These are phyloP conservation scores for Stemphylium vesicarium DNA, from an alignment of 2,329 filamentous ascomycete species.

Conservation along the genomic window DNA sequence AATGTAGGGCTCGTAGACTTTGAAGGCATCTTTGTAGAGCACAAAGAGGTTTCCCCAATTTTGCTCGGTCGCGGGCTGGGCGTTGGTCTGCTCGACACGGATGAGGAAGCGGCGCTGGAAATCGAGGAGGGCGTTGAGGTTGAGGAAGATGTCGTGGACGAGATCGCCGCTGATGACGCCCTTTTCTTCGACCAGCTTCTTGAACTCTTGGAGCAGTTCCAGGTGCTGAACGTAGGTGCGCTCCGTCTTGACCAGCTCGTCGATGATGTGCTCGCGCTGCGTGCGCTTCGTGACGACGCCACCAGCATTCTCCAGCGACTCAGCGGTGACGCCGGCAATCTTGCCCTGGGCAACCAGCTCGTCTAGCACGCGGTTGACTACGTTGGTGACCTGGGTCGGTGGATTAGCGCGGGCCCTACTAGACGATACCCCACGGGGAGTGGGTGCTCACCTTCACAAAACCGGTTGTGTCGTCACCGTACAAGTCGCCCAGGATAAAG, in stretches of 20 bases:
- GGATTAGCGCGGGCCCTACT: not conserved
- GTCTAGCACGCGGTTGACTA: constrained; percentile 91
- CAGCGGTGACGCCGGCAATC: constrained; percentile 55
- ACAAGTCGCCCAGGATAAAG: constrained; percentile 90
- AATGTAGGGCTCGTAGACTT: constrained; percentile 95
- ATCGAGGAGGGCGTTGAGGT: constrained; percentile 92
- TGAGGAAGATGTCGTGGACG: constrained; percentile 94
- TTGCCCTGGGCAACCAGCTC: constrained; percentile 79
- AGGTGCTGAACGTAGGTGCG: constrained; percentile 97
- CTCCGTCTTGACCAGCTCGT: constrained; percentile 92
- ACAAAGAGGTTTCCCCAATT: constrained; percentile 96
- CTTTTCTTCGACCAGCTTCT: constrained; percentile 86
- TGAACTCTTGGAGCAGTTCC: constrained; percentile 90
- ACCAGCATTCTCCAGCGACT: constrained; percentile 59
- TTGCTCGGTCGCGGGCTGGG: constrained; percentile 75
- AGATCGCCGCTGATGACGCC: constrained; percentile 87
- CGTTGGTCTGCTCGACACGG: constrained; percentile 93
- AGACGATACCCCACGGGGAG: too few species aligned
- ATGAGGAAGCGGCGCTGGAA: constrained; percentile 96
- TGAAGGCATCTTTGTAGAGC: constrained; percentile 83
- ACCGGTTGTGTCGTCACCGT: constrained; percentile 92
- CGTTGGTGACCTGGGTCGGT: constrained; percentile 73
- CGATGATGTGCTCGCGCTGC: constrained; percentile 85
- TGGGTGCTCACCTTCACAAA: constrained; percentile 78
- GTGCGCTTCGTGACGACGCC: constrained; percentile 62